Conservation (phyloP, 345 rosid species). For the Euphorbia peplus region DNA sequence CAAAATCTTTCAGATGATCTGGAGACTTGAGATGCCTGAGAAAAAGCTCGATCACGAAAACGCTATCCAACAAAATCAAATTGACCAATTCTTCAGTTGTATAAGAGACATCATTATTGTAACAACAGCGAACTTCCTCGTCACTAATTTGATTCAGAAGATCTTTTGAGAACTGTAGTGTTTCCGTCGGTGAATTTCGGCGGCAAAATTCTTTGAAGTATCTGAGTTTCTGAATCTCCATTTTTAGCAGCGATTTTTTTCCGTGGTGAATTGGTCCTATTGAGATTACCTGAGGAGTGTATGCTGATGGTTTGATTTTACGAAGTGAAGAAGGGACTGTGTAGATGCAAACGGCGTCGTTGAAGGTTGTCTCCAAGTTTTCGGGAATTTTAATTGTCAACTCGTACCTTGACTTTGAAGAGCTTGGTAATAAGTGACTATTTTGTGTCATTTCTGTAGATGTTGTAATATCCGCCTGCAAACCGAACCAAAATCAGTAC, state of each 20-base stretch:
- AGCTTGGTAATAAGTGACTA: background rate
- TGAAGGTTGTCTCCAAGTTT: constrained; percentile 2
- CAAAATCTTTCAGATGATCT: background rate
- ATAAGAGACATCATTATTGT: too few species aligned
- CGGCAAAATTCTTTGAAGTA: constrained; percentile 3
- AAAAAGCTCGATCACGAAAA: constrained; percentile 22
- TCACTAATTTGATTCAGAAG: background rate
- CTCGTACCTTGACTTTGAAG: background rate
- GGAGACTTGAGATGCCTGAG: background rate
- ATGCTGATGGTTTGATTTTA: background rate
- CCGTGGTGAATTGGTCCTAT: constrained; percentile 9
- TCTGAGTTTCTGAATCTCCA: constrained; percentile 6
- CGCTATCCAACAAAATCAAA: constrained; percentile 6
- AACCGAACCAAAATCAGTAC: too few species aligned
- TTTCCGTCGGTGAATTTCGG: background rate
- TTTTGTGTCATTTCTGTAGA: background rate
- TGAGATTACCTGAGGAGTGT: constrained; percentile 17
- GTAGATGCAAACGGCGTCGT: background rate
- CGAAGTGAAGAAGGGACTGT: background rate
- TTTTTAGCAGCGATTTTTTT: background rate
- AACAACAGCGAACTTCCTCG: too few species aligned
- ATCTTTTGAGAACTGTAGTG: background rate
- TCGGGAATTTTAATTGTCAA: background rate
- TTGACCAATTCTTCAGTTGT: background rate
- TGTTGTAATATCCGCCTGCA: background rate